Base-by-base conservation (phyloP, 2,329 filamentous ascomycete genomes). In the Cryphonectria carpinicola region DNA sequence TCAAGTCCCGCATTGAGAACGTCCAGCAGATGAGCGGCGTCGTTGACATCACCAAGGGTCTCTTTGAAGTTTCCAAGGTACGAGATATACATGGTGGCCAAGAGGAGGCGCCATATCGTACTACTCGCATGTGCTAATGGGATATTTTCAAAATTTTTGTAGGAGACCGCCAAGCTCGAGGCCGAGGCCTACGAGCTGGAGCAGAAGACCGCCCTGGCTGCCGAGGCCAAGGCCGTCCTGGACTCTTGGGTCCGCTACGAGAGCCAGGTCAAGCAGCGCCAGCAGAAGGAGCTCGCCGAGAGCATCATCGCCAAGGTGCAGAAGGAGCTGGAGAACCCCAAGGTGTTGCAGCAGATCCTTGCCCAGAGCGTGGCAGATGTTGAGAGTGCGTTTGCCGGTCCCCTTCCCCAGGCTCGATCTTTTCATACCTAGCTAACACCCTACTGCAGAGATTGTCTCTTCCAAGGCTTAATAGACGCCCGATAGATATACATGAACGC, bases 221-320 rank as follows among this genome's bases (percentile, higher is more conserved):
- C 90, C 75, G 96, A 99, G 89, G 95, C 95, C 80, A 99, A 98
- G 92, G 80, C 88, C 73, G 96, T 98, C 72, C 91, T 99, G 75
- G 96, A 99, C 83, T 98, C 94, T 71, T 99, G 96, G 97, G 95
- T 98, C 75, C 93, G 96, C 82, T 99, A 99, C 84, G 96, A 99
- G 88, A 87, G 93, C 78, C 96, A 98, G 88, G 95, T 99, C 81
- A 99, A 98, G 93, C 92, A 95, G 87, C 92, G 96, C 83, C 94
- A 99, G 88, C 96, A 99, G 89, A 92, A 89, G 84, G 96, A 99
- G 89, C 90, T 99, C 76, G 94, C 96, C 75, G 91, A 97, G 81
- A 90, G 86, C 83, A 88, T 99, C 84, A 98, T 99, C 80, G 90
- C 92, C 87, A 99, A 98, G 90, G 96, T 98, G 81, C 92, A 93